Base-by-base conservation (phyloP, 2,329 filamentous ascomycete species). In the Sporothrix luriei region DNA sequence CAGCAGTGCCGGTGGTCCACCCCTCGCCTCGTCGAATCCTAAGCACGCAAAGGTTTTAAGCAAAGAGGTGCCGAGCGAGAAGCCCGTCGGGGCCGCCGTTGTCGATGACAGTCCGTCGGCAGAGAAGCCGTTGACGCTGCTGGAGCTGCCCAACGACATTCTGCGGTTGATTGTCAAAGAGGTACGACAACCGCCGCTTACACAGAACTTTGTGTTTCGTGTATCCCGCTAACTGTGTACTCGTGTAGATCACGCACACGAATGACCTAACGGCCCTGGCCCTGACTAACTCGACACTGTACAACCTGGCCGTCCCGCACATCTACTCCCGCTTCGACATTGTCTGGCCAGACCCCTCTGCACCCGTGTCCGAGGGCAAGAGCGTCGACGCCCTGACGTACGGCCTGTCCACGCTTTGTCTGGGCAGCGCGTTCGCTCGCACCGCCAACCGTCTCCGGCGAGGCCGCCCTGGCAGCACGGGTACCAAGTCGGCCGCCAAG, bases 311-410 rank as follows among this genome's bases (percentile, higher is more conserved):
- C 0, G 88, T 92, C 29, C 91, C 92, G 21, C 88, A 90, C 75
- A 93, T 95, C 73, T 95, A 95, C 80, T 91, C 90, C 21, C 87
- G 91, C 71, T 95, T 95, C 79, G 92, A 95, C 76, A 95, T 95
- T 73, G 90, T 94, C 54, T 95, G 92, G 92, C 92, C 92, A 0
- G 91, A 94, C 75, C 87, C 87, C 43, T 85, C 86, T 72, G 82
- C 85, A 9, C 84, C 87, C 10, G 82, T 85, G 1, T 87, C 91
- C 74, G 88, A 90, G 68, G 84, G 89, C 55, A 88, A 88, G 52
- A 90, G 90, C 70, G 91, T 95, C 40, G 91, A 95, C 80, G 91
- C 92, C 51, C 85, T 95, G 59, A 94, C 91, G 0, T 94, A 93
- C 77, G 92, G 92, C 6, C 82, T 95, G 24, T 88, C 92, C 14